phyloP scores from a whole-genome alignment of 139 green algal genomes.

The Microglena sp. region DNA sequence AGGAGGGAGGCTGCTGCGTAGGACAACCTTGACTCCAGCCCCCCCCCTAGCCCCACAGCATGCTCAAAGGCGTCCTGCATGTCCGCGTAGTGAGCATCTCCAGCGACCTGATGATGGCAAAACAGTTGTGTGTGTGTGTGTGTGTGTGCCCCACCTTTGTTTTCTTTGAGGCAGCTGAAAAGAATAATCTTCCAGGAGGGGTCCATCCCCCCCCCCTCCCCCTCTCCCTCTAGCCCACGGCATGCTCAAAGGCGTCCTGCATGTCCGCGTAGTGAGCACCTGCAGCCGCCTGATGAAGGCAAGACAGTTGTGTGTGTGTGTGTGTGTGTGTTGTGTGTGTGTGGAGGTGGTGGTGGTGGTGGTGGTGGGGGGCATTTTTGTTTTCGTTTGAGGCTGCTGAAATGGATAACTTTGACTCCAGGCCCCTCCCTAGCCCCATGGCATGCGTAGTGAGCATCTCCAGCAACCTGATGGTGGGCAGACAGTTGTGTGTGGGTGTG shows the following conservation, averaged over 20 bases:
- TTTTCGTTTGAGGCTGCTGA: constrained; percentile 10
- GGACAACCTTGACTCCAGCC: constrained; percentile 28
- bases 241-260: constrained; percentile 39
- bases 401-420: constrained; percentile 29
- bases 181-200: too few species aligned
- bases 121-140: too few species aligned
- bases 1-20: constrained; percentile 11
- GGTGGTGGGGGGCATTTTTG: too few species aligned
- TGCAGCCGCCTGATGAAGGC: constrained; percentile 10
- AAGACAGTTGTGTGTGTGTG: too few species aligned
- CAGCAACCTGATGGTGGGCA: constrained; percentile 10
- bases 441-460: constrained; percentile 30
- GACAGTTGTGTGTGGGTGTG: too few species aligned
- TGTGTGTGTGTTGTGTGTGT: too few species aligned
- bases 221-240: too few species aligned
- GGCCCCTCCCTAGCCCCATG: constrained; percentile 37
- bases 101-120: constrained; percentile 11
- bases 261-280: constrained; percentile 13
- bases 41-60: constrained; percentile 42
- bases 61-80: constrained; percentile 37
- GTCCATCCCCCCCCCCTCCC: too few species aligned
- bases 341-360: too few species aligned
- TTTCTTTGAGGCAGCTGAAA: too few species aligned
- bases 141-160: too few species aligned
- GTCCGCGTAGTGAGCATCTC: constrained; percentile 15